Evolutionary conservation across 371 early-diverging fungal species (phyloP).

Genomic region (Catenaria anguillulae): DNA sequence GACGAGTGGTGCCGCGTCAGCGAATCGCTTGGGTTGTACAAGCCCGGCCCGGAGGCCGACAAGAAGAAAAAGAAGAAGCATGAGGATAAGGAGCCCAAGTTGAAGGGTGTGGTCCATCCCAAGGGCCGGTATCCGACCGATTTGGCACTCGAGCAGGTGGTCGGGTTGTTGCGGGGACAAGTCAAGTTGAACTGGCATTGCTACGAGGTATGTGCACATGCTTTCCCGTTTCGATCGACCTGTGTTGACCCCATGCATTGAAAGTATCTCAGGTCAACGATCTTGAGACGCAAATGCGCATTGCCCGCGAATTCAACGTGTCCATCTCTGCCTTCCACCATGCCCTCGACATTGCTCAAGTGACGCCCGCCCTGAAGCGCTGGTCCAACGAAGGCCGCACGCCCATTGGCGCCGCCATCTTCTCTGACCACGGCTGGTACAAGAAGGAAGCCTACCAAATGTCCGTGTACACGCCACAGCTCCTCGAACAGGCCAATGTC

Average conservation of each 20-base stretch:
- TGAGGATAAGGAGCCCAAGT: background rate
- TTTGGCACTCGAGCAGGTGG: constrained; percentile 38
- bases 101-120: background rate
- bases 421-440: constrained; percentile 48
- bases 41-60: constrained; percentile 13
- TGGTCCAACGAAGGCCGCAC: background rate
- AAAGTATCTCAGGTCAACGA: constrained; percentile 31
- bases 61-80: background rate
- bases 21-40: no score
- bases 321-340: constrained; percentile 65
- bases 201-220: constrained; percentile 25
- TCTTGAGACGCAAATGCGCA: constrained; percentile 56
- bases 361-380: background rate
- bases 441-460: constrained; percentile 61
- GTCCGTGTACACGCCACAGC: constrained; percentile 45
- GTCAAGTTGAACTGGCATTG: constrained; percentile 57
- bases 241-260: background rate
- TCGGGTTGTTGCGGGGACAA: constrained; percentile 52
- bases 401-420: constrained; percentile 2
- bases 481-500: constrained; percentile 51
- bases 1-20: constrained; percentile 59
- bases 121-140: constrained; percentile 42
- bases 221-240: background rate
- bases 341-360: constrained; percentile 24
- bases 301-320: constrained; percentile 57